Evolutionary conservation across 805 yeast species (phyloP).

Genomic region (Pichia sporocuriosa): DNA sequence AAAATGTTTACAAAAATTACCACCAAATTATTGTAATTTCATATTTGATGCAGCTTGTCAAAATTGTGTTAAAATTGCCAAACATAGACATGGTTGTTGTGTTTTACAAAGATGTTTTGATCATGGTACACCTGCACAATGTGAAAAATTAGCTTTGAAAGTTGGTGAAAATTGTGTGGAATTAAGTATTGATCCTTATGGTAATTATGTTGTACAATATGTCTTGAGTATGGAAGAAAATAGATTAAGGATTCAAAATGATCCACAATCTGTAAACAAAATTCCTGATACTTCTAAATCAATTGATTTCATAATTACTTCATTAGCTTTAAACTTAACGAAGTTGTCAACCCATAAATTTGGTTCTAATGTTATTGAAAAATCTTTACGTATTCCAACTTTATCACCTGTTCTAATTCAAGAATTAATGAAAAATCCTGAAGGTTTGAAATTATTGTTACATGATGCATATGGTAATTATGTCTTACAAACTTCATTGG

Average conservation of each 20-base stretch:
- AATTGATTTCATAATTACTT: slow-evolving; percentile 23
- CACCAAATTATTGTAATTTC: slow-evolving; percentile 69
- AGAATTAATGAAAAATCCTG: slow-evolving; percentile 33
- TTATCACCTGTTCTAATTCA: slow-evolving; percentile 40
- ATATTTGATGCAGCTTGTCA: slow-evolving; percentile 78
- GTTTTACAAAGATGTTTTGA: slow-evolving; percentile 93
- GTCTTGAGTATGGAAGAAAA: slow-evolving; percentile 46
- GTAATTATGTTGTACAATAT: slow-evolving; percentile 94
- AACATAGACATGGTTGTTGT: slow-evolving; percentile 97
- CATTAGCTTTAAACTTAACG: slow-evolving; percentile 27
- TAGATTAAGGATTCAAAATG: slow-evolving; percentile 26
- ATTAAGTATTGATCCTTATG: slow-evolving; percentile 86
- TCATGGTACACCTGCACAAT: slow-evolving; percentile 69
- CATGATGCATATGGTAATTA: slow-evolving; percentile 57
- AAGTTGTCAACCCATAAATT: slow-evolving; percentile 52
- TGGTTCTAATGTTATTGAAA: slow-evolving; percentile 56
- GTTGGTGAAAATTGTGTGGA: slow-evolving; percentile 64
- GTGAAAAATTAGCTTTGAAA: slow-evolving; percentile 55
- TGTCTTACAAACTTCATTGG: slow-evolving; percentile 52
- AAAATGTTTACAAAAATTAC: slow-evolving; percentile 73
- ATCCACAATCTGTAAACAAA: slow-evolving; percentile 17
- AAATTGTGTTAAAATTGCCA: slow-evolving; percentile 75
- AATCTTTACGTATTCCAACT: slow-evolving; percentile 42
- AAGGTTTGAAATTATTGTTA: slow-evolving; percentile 36
- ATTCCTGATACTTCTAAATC: slow-evolving; percentile 28